Evolutionary conservation across 345 rosid species (phyloP).

Genomic region (Capsella bursapastoris): DNA sequence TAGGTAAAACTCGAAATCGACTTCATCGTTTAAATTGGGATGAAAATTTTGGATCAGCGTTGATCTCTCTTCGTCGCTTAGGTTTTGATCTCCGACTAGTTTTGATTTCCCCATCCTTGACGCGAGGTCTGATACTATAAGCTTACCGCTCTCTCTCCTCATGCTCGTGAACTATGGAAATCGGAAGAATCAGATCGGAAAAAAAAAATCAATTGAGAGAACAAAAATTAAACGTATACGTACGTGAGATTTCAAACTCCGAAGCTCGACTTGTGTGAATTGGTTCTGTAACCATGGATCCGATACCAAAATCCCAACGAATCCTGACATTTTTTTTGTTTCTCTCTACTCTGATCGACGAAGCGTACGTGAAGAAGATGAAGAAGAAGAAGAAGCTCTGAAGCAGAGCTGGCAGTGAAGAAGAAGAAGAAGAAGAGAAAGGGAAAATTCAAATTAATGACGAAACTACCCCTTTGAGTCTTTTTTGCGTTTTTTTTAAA

Average conservation of each 20-base stretch:
- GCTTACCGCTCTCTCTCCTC: slow-evolving; percentile 94
- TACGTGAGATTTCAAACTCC: slow-evolving; percentile 93
- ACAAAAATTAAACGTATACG: slow-evolving; percentile 41
- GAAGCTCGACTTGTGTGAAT: slow-evolving; percentile 99
- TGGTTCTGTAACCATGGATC: slow-evolving; percentile 98
- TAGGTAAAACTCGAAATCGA: slow-evolving; percentile 93
- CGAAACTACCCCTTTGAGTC: slow-evolving; percentile 46
- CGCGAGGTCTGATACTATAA: slow-evolving; percentile 77
- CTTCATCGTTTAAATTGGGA: slow-evolving; percentile 70
- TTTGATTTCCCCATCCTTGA: slow-evolving; percentile 86
- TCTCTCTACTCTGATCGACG: not conserved
- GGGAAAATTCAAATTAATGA: slow-evolving; percentile 54
- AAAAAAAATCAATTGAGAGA: not conserved
- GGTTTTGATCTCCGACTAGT: slow-evolving; percentile 77
- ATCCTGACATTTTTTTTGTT: slow-evolving; percentile 65
- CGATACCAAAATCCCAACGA: slow-evolving; percentile 88
- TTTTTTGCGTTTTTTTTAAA: slow-evolving; percentile 36
- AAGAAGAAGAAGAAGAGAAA: slow-evolving; percentile 29
- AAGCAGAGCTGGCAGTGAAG: slow-evolving; percentile 56
- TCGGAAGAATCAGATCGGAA: not conserved
- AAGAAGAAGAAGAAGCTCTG: slow-evolving; percentile 36
- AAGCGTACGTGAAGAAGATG: not conserved
- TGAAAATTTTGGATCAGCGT: slow-evolving; percentile 68
- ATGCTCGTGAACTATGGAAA: slow-evolving; percentile 70
- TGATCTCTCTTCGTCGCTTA: slow-evolving; percentile 72